Evolutionary conservation across 129 eudicot genomes (phyloP).

Genomic region (Flaveria sonorensis): DNA sequence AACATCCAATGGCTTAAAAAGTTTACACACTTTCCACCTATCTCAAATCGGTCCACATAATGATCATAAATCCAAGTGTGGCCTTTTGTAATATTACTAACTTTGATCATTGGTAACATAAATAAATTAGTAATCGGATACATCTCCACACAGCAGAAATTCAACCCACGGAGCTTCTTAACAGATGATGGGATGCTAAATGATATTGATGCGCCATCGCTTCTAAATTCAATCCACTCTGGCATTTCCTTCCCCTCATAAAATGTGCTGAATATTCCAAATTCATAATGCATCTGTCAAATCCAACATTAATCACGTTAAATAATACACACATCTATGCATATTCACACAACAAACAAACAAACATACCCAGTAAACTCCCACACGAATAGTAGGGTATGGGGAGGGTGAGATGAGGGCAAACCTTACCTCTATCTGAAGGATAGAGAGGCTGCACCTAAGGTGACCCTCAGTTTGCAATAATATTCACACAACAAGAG

Average conservation of each 20-base stretch:
- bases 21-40: background rate
- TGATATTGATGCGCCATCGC: background rate
- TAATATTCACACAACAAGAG: background rate
- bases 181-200: slow-evolving; percentile 9
- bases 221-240: background rate
- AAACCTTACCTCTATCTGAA: no score
- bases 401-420: no score
- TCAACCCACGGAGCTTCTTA: slow-evolving; percentile 5
- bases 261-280: slow-evolving; percentile 11
- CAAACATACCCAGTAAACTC: no score
- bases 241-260: slow-evolving; percentile 9
- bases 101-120: slow-evolving; percentile 3
- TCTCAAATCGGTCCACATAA: background rate
- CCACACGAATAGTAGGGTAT: no score
- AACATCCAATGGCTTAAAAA: slow-evolving; percentile 25
- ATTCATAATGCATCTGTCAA: background rate
- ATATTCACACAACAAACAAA: background rate
- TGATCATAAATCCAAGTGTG: slow-evolving; percentile 9
- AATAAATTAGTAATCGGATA: background rate
- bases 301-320: background rate
- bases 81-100: background rate
- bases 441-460: no score
- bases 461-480: no score
- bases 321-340: background rate
- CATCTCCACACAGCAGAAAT: slow-evolving; percentile 9